A percentile compares a stretch with the other conserved stretches of the same genome.
Conservation (phyloP, 352 stramenopile genomes). For the Phytophthora europaea region DNA sequence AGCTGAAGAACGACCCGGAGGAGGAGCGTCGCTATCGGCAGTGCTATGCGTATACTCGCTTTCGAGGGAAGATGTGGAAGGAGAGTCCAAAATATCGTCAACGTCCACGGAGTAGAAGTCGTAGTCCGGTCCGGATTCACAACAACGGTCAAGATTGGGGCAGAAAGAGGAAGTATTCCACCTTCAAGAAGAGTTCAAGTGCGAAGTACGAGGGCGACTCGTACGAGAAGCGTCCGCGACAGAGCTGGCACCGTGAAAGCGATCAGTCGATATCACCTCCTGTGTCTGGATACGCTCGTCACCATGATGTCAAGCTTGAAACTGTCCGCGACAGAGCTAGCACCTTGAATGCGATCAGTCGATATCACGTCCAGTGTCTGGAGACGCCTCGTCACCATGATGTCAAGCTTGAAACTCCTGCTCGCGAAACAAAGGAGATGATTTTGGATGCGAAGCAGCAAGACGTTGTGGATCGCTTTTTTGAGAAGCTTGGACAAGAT, state of each 20-base stretch:
- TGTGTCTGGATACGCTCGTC: background rate
- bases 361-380: too few relatives aligned
- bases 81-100: background rate
- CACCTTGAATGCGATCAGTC: too few relatives aligned
- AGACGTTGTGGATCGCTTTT: background rate
- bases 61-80: background rate
- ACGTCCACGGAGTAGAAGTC: background rate
- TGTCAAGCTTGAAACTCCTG: background rate
- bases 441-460: background rate
- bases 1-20: background rate
- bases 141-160: background rate
- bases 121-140: background rate
- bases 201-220: background rate
- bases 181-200: background rate
- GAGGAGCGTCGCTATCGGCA: background rate
- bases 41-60: background rate
- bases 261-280: background rate
- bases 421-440: background rate
- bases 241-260: background rate
- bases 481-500: background rate
- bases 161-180: background rate
- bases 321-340: too few relatives aligned
- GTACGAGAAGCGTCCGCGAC: background rate
- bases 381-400: too few relatives aligned
- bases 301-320: background rate